Evolutionary conservation across 352 stramenopile genomes (phyloP).

Genomic region (Pythium utonaiense): DNA sequence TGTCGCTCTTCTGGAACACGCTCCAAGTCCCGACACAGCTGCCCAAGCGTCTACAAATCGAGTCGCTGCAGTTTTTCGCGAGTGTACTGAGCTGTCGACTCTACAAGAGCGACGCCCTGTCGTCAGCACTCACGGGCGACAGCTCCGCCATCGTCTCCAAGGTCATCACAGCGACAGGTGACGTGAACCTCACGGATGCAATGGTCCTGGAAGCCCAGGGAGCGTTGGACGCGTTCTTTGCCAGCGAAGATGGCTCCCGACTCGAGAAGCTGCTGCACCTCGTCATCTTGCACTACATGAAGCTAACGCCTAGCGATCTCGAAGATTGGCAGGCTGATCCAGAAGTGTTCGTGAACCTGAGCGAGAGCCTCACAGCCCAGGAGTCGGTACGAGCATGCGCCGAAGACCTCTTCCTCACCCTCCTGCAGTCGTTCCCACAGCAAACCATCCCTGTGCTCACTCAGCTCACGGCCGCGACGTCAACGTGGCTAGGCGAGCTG

Average conservation of each 20-base stretch:
- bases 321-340: conserved; percentile 70
- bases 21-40: conserved; percentile 27
- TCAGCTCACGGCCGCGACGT: conserved; percentile 54
- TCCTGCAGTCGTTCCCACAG: conserved; percentile 71
- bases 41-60: conserved; percentile 48
- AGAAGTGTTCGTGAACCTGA: conserved; percentile 58
- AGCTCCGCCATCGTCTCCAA: conserved; percentile 51
- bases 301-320: conserved; percentile 47
- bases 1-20: conserved; percentile 64
- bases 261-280: conserved; percentile 62
- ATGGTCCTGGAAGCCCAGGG: conserved; percentile 77
- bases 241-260: conserved; percentile 14
- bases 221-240: conserved; percentile 58
- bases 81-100: conserved; percentile 79
- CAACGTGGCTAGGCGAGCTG: conserved; percentile 43
- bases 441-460: conserved; percentile 68
- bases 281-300: conserved; percentile 79
- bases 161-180: conserved; percentile 75
- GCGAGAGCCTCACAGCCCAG: conserved; percentile 71
- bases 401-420: conserved; percentile 80
- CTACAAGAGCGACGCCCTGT: conserved; percentile 75
- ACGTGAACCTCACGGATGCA: conserved; percentile 64
- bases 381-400: conserved; percentile 78
- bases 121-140: conserved; percentile 28
- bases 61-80: conserved; percentile 73